A percentile compares a stretch with the other conserved stretches of the same genome.
phyloP scores from a whole-genome alignment of 2,329 filamentous ascomycete genomes.

The Colletotrichum shisoi region DNA sequence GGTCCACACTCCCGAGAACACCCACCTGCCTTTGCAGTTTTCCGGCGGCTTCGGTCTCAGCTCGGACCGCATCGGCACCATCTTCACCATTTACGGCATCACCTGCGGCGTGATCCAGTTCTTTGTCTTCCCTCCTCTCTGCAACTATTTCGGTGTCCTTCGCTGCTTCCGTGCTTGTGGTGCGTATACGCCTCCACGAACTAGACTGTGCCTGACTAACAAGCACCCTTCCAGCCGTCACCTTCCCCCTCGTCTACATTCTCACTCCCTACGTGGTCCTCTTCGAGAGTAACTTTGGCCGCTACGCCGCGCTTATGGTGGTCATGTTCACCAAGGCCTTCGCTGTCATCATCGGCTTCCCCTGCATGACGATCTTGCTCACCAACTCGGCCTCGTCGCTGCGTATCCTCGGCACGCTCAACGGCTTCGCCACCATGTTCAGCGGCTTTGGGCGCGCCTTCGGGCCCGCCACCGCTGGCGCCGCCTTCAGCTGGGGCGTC shows the following conservation, averaged over 20 bases:
- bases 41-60: slow-evolving; percentile 78
- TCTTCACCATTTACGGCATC: slow-evolving; percentile 85
- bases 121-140: slow-evolving; percentile 79
- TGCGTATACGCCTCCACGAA: slow-evolving; percentile 44
- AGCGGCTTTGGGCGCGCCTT: slow-evolving; percentile 80
- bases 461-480: slow-evolving; percentile 78
- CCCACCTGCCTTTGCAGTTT: slow-evolving; percentile 79
- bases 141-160: slow-evolving; percentile 75
- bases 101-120: slow-evolving; percentile 85
- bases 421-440: slow-evolving; percentile 86
- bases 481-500: slow-evolving; percentile 78
- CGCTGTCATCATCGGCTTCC: slow-evolving; percentile 83
- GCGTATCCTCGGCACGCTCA: slow-evolving; percentile 86
- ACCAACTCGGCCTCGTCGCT: slow-evolving; percentile 87
- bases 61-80: slow-evolving; percentile 78
- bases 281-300: slow-evolving; percentile 55
- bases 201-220: background rate
- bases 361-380: slow-evolving; percentile 86
- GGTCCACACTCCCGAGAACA: slow-evolving; percentile 65
- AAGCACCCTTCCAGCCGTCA: slow-evolving; percentile 53
- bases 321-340: slow-evolving; percentile 79
- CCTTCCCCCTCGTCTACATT: slow-evolving; percentile 79
- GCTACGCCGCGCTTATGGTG: slow-evolving; percentile 68
- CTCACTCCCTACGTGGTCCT: slow-evolving; percentile 83
- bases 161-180: slow-evolving; percentile 73